Evolutionary conservation across 78 protist species (phyloP).

Genomic region (Dictyostelium intermedium): DNA sequence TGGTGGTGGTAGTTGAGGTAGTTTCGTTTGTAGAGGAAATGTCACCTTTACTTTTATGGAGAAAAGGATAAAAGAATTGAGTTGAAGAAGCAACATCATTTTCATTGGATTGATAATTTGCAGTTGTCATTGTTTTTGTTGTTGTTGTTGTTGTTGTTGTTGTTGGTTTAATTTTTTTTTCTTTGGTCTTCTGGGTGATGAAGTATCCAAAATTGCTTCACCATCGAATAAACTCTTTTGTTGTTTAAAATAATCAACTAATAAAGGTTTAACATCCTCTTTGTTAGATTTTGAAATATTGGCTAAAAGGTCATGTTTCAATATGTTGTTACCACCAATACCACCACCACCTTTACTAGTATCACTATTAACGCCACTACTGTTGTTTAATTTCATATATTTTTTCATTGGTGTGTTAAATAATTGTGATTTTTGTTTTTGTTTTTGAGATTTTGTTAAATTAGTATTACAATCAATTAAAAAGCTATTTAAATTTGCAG

Average conservation of each 20-base stretch:
- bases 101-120: not conserved
- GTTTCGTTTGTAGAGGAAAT: not conserved
- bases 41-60: not conserved
- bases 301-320: not conserved
- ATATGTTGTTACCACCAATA: not conserved
- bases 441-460: not conserved
- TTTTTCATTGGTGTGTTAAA: constrained; percentile 20
- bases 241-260: constrained; percentile 4
- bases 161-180: not conserved
- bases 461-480: not conserved
- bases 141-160: not conserved
- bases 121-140: too few species aligned
- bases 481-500: not conserved
- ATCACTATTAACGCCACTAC: not conserved
- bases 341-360: not conserved
- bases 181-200: not conserved
- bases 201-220: not conserved
- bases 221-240: not conserved
- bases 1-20: not conserved
- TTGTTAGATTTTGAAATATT: not conserved
- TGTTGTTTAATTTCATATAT: not conserved
- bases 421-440: not conserved
- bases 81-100: not conserved
- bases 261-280: not conserved
- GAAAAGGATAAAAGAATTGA: not conserved